phyloP scores from a whole-genome alignment of 495 filamentous ascomycete genomes.

The Aspergillus carlsbadensis region DNA sequence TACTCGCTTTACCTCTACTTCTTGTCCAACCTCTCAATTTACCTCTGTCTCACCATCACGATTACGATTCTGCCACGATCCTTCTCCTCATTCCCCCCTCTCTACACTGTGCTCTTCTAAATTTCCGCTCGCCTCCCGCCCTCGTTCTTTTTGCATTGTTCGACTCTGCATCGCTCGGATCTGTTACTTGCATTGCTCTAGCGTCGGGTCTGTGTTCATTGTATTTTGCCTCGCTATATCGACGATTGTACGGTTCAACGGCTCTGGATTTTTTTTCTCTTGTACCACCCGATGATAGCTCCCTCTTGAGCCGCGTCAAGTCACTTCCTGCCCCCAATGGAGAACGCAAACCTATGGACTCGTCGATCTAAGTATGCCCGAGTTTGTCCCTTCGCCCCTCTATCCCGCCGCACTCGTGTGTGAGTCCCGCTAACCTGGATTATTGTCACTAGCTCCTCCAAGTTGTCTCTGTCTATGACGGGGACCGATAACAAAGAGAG shows the following conservation, averaged over 20 bases:
- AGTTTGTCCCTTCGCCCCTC: constrained; percentile 10
- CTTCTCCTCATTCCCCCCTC: constrained; percentile 20
- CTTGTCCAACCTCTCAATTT: constrained; percentile 12
- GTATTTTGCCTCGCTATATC: constrained; percentile 4
- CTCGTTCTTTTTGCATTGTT: constrained; percentile 9
- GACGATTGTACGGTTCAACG: constrained; percentile 16
- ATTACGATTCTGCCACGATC: constrained; percentile 22
- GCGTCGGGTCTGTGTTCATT: constrained; percentile 3
- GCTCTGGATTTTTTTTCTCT: constrained; percentile 6
- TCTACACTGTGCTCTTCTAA: constrained; percentile 23
- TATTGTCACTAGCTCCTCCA: constrained; percentile 62
- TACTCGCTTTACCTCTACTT: constrained; percentile 4
- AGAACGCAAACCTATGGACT: constrained; percentile 80
- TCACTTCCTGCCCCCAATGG: constrained; percentile 48
- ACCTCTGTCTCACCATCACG: constrained; percentile 21
- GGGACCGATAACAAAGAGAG: constrained; percentile 57
- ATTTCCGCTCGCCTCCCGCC: constrained; percentile 11
- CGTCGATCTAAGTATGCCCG: constrained; percentile 80
- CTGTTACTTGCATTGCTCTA: constrained; percentile 4
- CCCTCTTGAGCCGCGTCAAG: constrained; percentile 40
- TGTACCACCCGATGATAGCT: constrained; percentile 37
- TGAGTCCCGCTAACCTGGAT: not conserved
- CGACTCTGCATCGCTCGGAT: not conserved
- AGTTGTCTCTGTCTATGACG: constrained; percentile 83
- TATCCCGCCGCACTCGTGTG: not conserved